Base-by-base conservation (phyloP, 495 filamentous ascomycete species). In the Tuber indicum region DNA sequence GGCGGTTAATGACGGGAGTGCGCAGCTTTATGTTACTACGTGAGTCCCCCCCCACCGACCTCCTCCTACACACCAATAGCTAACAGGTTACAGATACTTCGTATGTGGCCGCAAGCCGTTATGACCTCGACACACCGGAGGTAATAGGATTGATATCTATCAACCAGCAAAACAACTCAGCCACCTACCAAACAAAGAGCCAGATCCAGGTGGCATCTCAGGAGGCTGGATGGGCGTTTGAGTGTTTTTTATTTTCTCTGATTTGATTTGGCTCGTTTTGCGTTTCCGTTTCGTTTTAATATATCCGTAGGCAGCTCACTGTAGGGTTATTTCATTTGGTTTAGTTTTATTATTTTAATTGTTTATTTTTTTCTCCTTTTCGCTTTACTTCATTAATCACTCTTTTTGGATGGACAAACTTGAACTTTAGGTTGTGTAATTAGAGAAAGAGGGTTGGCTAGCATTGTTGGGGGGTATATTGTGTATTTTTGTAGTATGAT, bases 1-100 rank as follows among this genome's bases (percentile, higher is more conserved):
- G 23, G 89, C 88, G 72, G 72, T 91, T 46, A 81, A 86, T 46
- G 87, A 89, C 77, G 80, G 84, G 2, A 84, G 81, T 2, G 79
- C 86, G 19, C 89, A 91, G 82, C 83, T 85, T 1, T 89, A 86
- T 73, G 72, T 62, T 23, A 44, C 77, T 39, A 72, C 71, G 75
- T 82, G 62, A 74, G 71, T 70, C n/a, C 17, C 16, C 39, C 39
- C 44, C 75, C 43, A n/a, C 43, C 39, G 74, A 4, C 44, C 47
- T 39, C 45, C 3, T 47, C 43, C 19, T 32, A 32, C 26, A 32
- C 32, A n/a, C 26, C 26, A 12, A 41, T 71, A 36, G 66, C 26
- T 52, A 23, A 71, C 43, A 36, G 10, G 71, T 62, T 43, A 23
- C 32, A 76, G 75, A 19, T 76, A 78, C 32, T 78, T 72, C 14